Conservation (phyloP, 208 protist species). For the Leishmania mexicana region DNA sequence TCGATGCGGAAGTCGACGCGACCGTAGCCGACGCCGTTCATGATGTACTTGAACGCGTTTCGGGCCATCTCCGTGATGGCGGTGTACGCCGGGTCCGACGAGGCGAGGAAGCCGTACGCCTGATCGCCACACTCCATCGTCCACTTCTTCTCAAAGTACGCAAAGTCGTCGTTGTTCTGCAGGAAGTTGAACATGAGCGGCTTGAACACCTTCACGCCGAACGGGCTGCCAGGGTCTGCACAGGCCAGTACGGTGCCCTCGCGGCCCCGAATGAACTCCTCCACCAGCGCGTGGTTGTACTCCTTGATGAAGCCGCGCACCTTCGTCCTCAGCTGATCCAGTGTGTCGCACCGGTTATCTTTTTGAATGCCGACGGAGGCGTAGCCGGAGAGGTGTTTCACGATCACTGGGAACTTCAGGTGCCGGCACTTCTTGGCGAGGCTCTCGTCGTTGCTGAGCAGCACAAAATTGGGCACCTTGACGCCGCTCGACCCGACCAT, state of each 20-base stretch:
- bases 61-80: conserved; percentile 77
- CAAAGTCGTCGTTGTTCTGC: conserved; percentile 78
- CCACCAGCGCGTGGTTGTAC: conserved; percentile 86
- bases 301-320: conserved; percentile 71
- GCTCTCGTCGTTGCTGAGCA: conserved; percentile 65
- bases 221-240: conserved; percentile 65
- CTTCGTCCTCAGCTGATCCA: conserved; percentile 76
- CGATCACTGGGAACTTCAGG: conserved; percentile 89
- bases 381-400: conserved; percentile 89
- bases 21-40: conserved; percentile 88
- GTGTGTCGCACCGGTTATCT: conserved; percentile 80
- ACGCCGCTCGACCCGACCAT: conserved; percentile 79
- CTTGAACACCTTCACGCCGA: conserved; percentile 84
- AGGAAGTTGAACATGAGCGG: conserved; percentile 89
- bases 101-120: conserved; percentile 66
- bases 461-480: conserved; percentile 80
- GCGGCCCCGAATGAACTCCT: conserved; percentile 87
- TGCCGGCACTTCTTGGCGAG: conserved; percentile 86
- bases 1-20: conserved; percentile 90
- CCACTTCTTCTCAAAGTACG: conserved; percentile 92
- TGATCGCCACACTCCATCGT: conserved; percentile 67
- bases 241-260: conserved; percentile 88
- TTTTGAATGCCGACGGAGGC: conserved; percentile 87
- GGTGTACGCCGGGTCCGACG: conserved; percentile 73
- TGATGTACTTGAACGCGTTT: conserved; percentile 82